Evolutionary conservation across 2,329 filamentous ascomycete species (phyloP), one percentile per base, ranked within the genome.

Genomic region (Colletotrichum lupini): DNA sequence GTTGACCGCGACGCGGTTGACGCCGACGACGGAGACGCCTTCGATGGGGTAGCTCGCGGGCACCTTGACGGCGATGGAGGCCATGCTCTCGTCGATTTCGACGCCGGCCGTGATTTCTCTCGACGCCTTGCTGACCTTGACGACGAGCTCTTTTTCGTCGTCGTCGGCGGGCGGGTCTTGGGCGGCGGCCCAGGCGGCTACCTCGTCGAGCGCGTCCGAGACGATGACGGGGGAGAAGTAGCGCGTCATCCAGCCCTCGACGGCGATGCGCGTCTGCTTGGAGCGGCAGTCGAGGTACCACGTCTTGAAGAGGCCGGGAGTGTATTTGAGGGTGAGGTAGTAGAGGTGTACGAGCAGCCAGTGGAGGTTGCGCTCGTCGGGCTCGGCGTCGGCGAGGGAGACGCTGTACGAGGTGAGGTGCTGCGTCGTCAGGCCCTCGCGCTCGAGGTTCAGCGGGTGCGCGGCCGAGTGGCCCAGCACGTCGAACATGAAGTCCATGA

Each of bases 221-320:
- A 95, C 90, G 73, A 94, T 88, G 14, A 92, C 86, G 0, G 92
- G 90, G 5, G 95, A 95, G 80, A 98, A 94, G 81, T 91, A 93
- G 84, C 92, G 95, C 69, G 94, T 90, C 2, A 95, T 97, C 95
- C 96, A 99, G 0, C 87, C 84, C 80, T 97, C 93, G 26, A 98
- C 92, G 0, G 94, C 90, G 28, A 92, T 91, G 35, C 92, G 92
- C 19, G 94, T 97, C 81, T 97, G 93, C 72, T 94, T 92, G 22
- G 92, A 95, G 69, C 92, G 92, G 80, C 94, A 93, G 74, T 93
- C 91, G 11, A 96, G 90, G 85, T 93, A 97, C 95, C 97, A 98
- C 1, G 87, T 83, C 79, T 95, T 95, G 72, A 95, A 95, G 4
- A 97, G 86, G 2, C 92, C 92, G 0, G 95, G 95, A 0, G 94